phyloP scores from a whole-genome alignment of 75 land plant species.

The Pinus tabuliformis region DNA sequence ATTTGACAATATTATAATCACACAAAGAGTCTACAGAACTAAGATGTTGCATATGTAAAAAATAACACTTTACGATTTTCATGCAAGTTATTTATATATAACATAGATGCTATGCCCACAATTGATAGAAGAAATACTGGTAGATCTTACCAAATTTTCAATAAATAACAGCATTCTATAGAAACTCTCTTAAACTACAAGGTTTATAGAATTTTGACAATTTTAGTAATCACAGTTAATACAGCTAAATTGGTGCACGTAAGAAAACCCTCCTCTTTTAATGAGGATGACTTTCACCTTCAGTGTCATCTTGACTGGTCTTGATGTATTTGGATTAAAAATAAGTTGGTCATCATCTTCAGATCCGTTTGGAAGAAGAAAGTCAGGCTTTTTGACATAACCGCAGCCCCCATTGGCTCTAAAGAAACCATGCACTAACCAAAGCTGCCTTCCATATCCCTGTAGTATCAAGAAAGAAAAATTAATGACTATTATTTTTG shows the following conservation, averaged over 20 bases:
- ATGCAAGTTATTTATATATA: too few relatives aligned
- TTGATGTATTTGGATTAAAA: slow-evolving; percentile 46
- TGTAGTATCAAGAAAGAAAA: slow-evolving; percentile 16
- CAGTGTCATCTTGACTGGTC: slow-evolving; percentile 44
- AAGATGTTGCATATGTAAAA: too few relatives aligned
- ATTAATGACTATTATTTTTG: not conserved
- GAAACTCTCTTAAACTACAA: too few relatives aligned
- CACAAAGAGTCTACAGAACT: too few relatives aligned
- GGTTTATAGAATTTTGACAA: not conserved
- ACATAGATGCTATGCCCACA: too few relatives aligned
- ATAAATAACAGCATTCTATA: too few relatives aligned
- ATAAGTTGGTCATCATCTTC: slow-evolving; percentile 19
- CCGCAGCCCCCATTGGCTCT: slow-evolving; percentile 96
- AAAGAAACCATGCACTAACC: slow-evolving; percentile 89
- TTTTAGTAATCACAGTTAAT: not conserved
- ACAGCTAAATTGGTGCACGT: not conserved
- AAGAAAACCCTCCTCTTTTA: not conserved
- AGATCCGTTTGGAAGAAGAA: slow-evolving; percentile 42
- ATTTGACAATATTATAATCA: too few relatives aligned
- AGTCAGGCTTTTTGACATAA: slow-evolving; percentile 88
- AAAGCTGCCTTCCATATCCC: slow-evolving; percentile 86
- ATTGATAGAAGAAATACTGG: too few relatives aligned
- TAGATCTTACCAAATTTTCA: too few relatives aligned
- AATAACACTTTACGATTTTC: too few relatives aligned
- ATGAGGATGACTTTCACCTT: slow-evolving; percentile 37